Percentiles rank a stretch among this genome's conserved stretches.
Evolutionary conservation across 257 asterid genomes (phyloP).

Genomic region (Petrea volubilis): DNA sequence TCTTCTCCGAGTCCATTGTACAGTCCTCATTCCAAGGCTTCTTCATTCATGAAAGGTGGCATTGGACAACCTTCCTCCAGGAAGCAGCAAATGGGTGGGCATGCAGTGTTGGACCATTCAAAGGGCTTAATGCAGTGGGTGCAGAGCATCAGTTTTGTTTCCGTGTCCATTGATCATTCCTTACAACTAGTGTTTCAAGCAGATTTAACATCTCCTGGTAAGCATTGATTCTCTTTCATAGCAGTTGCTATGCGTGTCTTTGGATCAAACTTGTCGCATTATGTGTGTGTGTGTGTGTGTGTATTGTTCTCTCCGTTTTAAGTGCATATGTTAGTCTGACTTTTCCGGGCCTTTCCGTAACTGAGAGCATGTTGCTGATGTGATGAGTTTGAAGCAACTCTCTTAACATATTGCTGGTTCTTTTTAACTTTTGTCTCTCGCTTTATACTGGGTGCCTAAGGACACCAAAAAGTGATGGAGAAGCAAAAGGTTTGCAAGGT

Average conservation of each 20-base stretch:
- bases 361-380: neutral
- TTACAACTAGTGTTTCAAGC: constrained; percentile 83
- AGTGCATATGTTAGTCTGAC: neutral
- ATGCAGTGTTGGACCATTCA: constrained; percentile 65
- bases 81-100: constrained; percentile 83
- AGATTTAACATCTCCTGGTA: constrained; percentile 78
- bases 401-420: neutral
- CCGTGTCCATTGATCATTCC: constrained; percentile 90
- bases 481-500: neutral
- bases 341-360: neutral
- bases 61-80: constrained; percentile 79
- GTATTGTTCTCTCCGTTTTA: constrained; percentile 8
- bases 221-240: neutral
- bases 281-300: neutral
- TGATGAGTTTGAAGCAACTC: neutral
- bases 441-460: neutral
- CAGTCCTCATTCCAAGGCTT: constrained; percentile 72
- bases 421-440: neutral
- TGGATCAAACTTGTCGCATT: neutral
- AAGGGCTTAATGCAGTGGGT: constrained; percentile 95
- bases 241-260: constrained; percentile 1
- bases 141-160: constrained; percentile 91
- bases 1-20: constrained; percentile 76
- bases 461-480: neutral
- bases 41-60: constrained; percentile 79